These are phyloP conservation scores for Hippophae gyantsensis DNA, from an alignment of 306 rosid species.

Conservation along the genomic window DNA sequence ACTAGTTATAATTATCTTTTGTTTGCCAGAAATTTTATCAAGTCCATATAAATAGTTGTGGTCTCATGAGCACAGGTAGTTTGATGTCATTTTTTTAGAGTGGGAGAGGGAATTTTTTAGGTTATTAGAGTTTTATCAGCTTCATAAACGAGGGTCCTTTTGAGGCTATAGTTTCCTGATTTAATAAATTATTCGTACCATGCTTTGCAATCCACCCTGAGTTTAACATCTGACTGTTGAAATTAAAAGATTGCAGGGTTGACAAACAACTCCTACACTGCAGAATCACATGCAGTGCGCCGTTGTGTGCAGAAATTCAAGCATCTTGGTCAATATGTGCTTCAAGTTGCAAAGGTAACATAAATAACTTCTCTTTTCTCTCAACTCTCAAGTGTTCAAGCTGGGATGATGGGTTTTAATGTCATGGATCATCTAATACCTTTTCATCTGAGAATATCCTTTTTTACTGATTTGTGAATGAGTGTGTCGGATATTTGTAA, in stretches of 20 bases:
- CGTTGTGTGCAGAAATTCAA: constrained; percentile 69
- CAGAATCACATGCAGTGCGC: constrained; percentile 79
- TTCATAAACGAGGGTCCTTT: not conserved
- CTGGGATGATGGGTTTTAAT: constrained; percentile 1
- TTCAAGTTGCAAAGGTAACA: constrained; percentile 82
- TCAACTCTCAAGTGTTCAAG: constrained; percentile 1
- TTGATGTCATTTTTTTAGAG: not conserved
- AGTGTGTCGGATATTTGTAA: constrained; percentile 20
- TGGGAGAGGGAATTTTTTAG: not conserved
- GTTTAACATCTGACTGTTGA: constrained; percentile 17
- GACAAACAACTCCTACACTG: constrained; percentile 82
- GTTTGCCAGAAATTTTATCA: too few species aligned
- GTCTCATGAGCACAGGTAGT: not conserved
- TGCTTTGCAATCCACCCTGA: not conserved
- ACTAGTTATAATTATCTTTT: too few species aligned
- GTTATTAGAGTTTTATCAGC: too few species aligned
- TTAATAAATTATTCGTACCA: not conserved
- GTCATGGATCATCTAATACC: constrained; percentile 11
- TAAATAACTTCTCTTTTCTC: not conserved
- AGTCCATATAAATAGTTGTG: not conserved
- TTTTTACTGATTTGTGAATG: constrained; percentile 11
- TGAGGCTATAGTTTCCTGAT: constrained; percentile 1
- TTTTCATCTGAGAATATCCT: constrained; percentile 15
- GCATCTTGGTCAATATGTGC: constrained; percentile 70
- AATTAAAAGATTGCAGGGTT: constrained; percentile 79